These are phyloP conservation scores for Russula abietina DNA, from an alignment of 768 basidiomycete species.

Conservation along the genomic window DNA sequence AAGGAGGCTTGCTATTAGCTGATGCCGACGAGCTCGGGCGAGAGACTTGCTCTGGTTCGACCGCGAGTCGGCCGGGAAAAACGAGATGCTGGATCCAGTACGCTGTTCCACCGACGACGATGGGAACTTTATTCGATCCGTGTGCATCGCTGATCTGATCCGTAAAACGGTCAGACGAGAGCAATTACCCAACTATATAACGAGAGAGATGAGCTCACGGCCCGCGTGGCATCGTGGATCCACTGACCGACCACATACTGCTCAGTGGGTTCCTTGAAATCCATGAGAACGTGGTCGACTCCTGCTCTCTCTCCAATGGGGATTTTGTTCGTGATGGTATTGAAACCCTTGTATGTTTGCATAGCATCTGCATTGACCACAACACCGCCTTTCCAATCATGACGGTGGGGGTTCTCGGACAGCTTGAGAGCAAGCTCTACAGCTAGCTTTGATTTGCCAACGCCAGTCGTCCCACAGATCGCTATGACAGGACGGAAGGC, in stretches of 20 bases:
- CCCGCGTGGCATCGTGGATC: constrained; percentile 71
- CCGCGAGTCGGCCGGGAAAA: constrained; percentile 69
- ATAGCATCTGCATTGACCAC: constrained; percentile 96
- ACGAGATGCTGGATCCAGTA: constrained; percentile 98
- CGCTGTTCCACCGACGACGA: constrained; percentile 91
- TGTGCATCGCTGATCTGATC: constrained; percentile 72
- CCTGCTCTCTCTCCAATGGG: constrained; percentile 68
- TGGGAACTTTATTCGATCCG: constrained; percentile 57
- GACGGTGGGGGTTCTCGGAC: constrained; percentile 31
- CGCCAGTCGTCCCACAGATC: constrained; percentile 91
- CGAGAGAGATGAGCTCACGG: constrained; percentile 45
- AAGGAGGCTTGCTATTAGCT: constrained; percentile 8
- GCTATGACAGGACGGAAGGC: constrained; percentile 63
- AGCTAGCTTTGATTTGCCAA: constrained; percentile 90
- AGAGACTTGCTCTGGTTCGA: constrained; percentile 24
- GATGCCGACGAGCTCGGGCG: constrained; percentile 1
- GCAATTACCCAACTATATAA: neutral
- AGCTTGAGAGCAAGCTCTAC: constrained; percentile 75
- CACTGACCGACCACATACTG: constrained; percentile 86
- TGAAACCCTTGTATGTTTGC: constrained; percentile 91
- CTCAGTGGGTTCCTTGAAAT: constrained; percentile 77
- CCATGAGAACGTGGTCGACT: constrained; percentile 86
- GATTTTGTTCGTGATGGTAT: constrained; percentile 93
- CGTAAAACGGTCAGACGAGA: constrained; percentile 12
- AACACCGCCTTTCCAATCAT: constrained; percentile 55